Percentiles rank a stretch among this genome's conserved stretches.
These are phyloP conservation scores for Sonneratia caseolaris DNA, from an alignment of 345 rosid genomes.

Conservation along the genomic window DNA sequence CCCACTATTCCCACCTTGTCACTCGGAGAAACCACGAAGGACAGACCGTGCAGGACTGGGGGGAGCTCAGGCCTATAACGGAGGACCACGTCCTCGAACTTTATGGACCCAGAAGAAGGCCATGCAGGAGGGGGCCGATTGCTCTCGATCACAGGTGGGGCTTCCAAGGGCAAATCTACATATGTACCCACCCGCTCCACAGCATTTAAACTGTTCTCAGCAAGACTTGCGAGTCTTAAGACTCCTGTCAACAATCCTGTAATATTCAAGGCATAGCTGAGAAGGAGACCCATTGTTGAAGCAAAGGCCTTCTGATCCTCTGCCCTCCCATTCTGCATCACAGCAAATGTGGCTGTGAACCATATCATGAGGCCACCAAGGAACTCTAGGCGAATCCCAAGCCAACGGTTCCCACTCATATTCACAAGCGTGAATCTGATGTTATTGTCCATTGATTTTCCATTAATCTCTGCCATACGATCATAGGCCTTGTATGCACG, in stretches of 20 bases:
- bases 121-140: constrained; percentile 97
- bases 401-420: constrained; percentile 96
- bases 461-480: constrained; percentile 88
- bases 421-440: constrained; percentile 80
- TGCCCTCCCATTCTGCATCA: constrained; percentile 87
- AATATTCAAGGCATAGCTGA: constrained; percentile 88
- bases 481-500: constrained; percentile 98
- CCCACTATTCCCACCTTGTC: constrained; percentile 98
- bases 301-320: constrained; percentile 85
- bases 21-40: constrained; percentile 70
- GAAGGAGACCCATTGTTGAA: constrained; percentile 96
- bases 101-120: constrained; percentile 96
- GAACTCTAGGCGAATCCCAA: constrained; percentile 84
- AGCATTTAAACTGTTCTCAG: constrained; percentile 93
- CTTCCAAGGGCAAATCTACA: constrained; percentile 82
- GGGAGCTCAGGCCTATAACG: constrained; percentile 95
- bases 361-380: constrained; percentile 98
- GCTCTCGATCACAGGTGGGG: constrained; percentile 64
- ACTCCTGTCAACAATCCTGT: constrained; percentile 76
- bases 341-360: constrained; percentile 97
- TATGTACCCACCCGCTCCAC: constrained; percentile 91
- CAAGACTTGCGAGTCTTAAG: constrained; percentile 92
- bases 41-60: constrained; percentile 79
- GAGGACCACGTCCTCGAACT: constrained; percentile 82
- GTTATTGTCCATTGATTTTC: constrained; percentile 89